Evolutionary conservation across 1,139 yeast species (phyloP), one percentile per base, ranked within the genome.

Genomic region (Lodderomyces margitis): DNA sequence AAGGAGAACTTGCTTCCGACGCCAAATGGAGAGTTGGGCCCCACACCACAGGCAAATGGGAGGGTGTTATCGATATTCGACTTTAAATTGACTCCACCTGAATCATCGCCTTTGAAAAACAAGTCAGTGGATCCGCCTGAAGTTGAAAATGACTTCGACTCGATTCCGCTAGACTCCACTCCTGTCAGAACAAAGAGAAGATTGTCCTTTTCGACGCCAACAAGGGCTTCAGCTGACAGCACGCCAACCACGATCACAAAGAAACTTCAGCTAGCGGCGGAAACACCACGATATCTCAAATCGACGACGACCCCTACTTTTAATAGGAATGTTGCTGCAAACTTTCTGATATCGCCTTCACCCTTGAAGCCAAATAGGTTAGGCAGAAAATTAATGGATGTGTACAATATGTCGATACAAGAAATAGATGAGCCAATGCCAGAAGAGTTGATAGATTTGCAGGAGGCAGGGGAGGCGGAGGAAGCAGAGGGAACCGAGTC

Each of bases 21-120:
- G 3, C 43, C 48, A 2, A 31, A 21, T 12, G 46, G 44, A 1
- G 83, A 78, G 47, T 56, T 83, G 14, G 91, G 91, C 0, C 92
- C 92, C 0, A 84, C 92, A 0, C 92, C 92, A 0, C 91, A 83
- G 49, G 71, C 84, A 8, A 73, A 81, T 46, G 92, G 92, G 0
- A 72, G 80, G 33, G 86, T 83, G 0, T 55, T 83, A 35, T 81
- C 89, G 9, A 68, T 84, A 10, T 81, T 84, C 52, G 89, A 83
- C 48, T 63, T 75, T 34, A 57, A 59, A 34, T 43, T 71, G 44
- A 67, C 76, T 1, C 78, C 80, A 1, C 76, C 77, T 3, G 73
- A 69, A 34, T 68, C 75, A 2, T 68, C 75, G 0, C 77, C 78
- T 1, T 53, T 69, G 43, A 64, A 19, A 56, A 46, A 40, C 36